phyloP scores from a whole-genome alignment of 352 stramenopile species.

The Phytophthora palmivora region DNA sequence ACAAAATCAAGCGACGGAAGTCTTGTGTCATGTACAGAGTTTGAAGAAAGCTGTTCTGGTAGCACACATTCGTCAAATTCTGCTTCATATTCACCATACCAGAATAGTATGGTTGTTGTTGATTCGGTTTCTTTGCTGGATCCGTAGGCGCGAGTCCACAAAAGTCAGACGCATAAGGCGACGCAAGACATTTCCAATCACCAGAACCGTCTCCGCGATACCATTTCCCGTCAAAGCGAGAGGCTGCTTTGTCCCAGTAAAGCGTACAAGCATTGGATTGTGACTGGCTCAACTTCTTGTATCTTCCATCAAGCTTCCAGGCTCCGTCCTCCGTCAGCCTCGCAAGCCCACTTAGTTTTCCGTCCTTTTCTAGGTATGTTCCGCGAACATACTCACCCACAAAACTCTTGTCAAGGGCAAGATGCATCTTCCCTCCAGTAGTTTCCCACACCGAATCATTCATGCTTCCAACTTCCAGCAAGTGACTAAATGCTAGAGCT shows the following conservation, averaged over 20 bases:
- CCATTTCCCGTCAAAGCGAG: conserved; percentile 86
- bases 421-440: conserved; percentile 62
- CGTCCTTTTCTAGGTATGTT: conserved; percentile 76
- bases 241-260: conserved; percentile 60
- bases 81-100: conserved; percentile 92
- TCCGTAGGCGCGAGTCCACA: conserved; percentile 61
- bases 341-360: conserved; percentile 65
- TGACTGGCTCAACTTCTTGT: conserved; percentile 72
- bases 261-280: conserved; percentile 78
- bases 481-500: conserved; percentile 42
- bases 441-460: conserved; percentile 71
- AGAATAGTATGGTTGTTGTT: conserved; percentile 77
- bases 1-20: conserved; percentile 81
- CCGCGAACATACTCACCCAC: conserved; percentile 78
- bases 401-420: conserved; percentile 52
- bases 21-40: conserved; percentile 88
- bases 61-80: conserved; percentile 91
- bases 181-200: conserved; percentile 77
- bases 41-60: conserved; percentile 92
- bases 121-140: conserved; percentile 39
- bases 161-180: conserved; percentile 63
- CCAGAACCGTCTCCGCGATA: conserved; percentile 85
- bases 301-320: conserved; percentile 77
- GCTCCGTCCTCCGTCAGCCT: conserved; percentile 50
- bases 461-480: conserved; percentile 37